These are phyloP conservation scores for Powellomyces hirtus DNA, from an alignment of 192 early-diverging fungal genomes.

Conservation along the genomic window DNA sequence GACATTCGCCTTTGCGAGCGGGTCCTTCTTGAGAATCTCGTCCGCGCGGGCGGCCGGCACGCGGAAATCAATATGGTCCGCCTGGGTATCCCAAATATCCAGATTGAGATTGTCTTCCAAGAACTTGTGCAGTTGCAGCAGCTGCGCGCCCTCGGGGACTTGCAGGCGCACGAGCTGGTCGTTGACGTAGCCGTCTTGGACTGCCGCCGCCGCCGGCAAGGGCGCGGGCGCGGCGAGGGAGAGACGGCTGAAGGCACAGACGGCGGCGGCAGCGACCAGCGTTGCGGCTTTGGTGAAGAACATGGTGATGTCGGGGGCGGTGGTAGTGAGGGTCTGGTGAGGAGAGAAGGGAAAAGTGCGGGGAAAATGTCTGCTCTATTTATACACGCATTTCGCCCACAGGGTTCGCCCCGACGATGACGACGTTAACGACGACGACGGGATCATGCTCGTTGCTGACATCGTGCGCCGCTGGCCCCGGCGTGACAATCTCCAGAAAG, in stretches of 20 bases:
- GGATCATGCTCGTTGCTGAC: too few species aligned
- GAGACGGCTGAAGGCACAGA: not conserved
- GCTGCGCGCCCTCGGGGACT: not conserved
- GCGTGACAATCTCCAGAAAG: too few species aligned
- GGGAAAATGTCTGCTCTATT: too few species aligned
- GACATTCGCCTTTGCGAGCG: not conserved
- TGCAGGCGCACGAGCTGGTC: constrained; percentile 13
- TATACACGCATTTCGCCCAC: too few species aligned
- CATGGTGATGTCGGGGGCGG: too few species aligned
- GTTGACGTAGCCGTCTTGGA: not conserved
- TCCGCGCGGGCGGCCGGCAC: not conserved
- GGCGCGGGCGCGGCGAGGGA: not conserved
- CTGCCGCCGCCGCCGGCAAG: not conserved
- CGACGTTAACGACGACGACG: too few species aligned
- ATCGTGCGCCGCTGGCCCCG: too few species aligned
- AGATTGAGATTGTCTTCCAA: constrained; percentile 6
- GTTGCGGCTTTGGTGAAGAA: too few species aligned
- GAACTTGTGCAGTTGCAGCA: not conserved
- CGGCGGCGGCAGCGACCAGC: not conserved
- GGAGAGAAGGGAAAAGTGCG: too few species aligned
- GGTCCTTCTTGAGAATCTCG: not conserved
- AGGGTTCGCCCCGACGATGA: too few species aligned
- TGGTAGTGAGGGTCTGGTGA: too few species aligned
- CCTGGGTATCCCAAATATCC: constrained; percentile 15
- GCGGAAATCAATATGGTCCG: constrained; percentile 8